Percentiles rank a stretch among this genome's conserved stretches.
phyloP scores from a whole-genome alignment of 163 green algal species.

The Smithsoniella earleae region DNA sequence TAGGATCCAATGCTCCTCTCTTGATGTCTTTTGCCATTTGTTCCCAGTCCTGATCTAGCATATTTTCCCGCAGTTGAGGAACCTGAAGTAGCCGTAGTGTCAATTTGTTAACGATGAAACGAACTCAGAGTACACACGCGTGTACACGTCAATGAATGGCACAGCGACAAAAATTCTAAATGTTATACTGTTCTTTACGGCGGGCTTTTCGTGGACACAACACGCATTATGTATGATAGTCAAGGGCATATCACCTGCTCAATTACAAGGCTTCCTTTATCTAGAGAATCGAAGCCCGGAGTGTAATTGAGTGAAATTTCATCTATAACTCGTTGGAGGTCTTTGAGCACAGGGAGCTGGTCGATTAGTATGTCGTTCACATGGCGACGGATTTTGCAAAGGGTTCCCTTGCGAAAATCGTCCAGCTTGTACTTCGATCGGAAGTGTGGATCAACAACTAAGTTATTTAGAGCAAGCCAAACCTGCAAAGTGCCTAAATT shows the following conservation, averaged over 20 bases:
- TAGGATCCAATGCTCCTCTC: too few relatives aligned
- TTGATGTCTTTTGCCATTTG: too few relatives aligned
- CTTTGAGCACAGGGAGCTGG: slow-evolving; percentile 40
- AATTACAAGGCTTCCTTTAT: slow-evolving; percentile 12
- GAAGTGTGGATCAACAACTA: slow-evolving; percentile 63
- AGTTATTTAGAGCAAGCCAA: slow-evolving; percentile 76
- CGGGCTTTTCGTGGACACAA: background rate
- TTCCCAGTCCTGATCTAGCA: too few relatives aligned
- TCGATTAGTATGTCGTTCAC: slow-evolving; percentile 58
- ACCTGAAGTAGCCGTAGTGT: background rate
- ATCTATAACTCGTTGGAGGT: slow-evolving; percentile 37
- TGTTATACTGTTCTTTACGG: background rate
- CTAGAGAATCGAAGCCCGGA: background rate
- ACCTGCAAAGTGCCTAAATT: slow-evolving; percentile 46
- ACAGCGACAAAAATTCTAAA: background rate
- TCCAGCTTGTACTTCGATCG: slow-evolving; percentile 63
- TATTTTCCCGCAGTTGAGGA: background rate
- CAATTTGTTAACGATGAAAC: background rate
- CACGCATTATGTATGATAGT: background rate
- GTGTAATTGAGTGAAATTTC: slow-evolving; percentile 13
- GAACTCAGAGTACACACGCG: too few relatives aligned
- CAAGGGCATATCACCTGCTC: background rate
- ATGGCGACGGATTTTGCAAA: slow-evolving; percentile 38
- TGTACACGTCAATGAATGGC: too few relatives aligned
- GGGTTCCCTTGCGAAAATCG: slow-evolving; percentile 49